phyloP scores from a whole-genome alignment of 176 grass and related monocot genomes.

The Leersia perrieri region DNA sequence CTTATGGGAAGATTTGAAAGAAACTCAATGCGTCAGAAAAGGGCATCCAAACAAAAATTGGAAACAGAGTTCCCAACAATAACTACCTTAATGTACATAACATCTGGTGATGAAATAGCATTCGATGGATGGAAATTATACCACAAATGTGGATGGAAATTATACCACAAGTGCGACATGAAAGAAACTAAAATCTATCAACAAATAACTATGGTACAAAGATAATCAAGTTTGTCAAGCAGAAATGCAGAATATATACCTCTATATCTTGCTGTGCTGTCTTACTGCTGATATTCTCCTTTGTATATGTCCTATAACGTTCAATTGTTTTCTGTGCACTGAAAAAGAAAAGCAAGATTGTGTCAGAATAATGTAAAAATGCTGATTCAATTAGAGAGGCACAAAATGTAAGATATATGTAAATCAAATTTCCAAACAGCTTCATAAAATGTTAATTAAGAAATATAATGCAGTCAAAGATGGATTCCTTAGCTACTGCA shows the following conservation, averaged over 20 bases:
- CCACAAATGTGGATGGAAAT: no score
- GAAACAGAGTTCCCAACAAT: background rate
- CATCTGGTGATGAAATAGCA: no score
- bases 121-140: no score
- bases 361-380: background rate
- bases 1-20: background rate
- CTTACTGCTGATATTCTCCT: constrained; percentile 44
- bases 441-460: background rate
- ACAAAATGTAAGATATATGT: background rate
- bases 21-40: background rate
- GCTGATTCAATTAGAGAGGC: background rate
- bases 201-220: background rate
- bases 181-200: background rate
- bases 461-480: background rate
- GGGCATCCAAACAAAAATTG: background rate
- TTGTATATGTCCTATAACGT: constrained; percentile 53
- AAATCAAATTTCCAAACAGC: background rate
- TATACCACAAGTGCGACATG: background rate
- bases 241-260: constrained; percentile 42
- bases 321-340: constrained; percentile 65
- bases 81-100: background rate
- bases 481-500: no score
- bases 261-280: constrained; percentile 51
- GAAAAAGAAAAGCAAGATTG: constrained; percentile 4
- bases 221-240: background rate